phyloP scores from a whole-genome alignment of 1,139 yeast genomes.

The Hemisphaericaspora xylofermentans region DNA sequence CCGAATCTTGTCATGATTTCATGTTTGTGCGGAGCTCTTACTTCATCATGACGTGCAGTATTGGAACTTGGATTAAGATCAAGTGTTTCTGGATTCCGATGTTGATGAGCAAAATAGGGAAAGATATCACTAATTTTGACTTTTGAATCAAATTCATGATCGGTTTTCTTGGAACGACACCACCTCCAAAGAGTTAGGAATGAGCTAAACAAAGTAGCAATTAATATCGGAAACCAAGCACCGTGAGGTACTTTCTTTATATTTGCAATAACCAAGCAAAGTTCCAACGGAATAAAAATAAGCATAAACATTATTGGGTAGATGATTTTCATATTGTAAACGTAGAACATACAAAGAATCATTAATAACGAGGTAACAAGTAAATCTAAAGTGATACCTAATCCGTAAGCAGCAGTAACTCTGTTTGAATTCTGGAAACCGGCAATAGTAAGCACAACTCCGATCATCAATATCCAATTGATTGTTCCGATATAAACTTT shows the following conservation, averaged over 20 bases:
- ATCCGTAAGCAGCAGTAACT: slow-evolving; percentile 61
- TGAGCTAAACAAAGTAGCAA: slow-evolving; percentile 31
- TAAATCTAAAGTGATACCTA: slow-evolving; percentile 57
- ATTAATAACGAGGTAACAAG: slow-evolving; percentile 50
- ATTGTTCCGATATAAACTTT: slow-evolving; percentile 52
- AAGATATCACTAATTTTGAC: slow-evolving; percentile 29
- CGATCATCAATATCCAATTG: slow-evolving; percentile 50
- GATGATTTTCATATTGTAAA: slow-evolving; percentile 36
- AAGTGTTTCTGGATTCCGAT: slow-evolving; percentile 15
- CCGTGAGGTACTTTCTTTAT: slow-evolving; percentile 53
- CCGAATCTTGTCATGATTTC: slow-evolving; percentile 26
- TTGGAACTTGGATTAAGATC: slow-evolving; percentile 19
- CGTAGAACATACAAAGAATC: slow-evolving; percentile 45
- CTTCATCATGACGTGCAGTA: background rate
- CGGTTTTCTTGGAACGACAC: slow-evolving; percentile 42
- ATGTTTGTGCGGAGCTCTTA: background rate
- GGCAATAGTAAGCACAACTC: slow-evolving; percentile 49
- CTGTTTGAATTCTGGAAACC: slow-evolving; percentile 50
- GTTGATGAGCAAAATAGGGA: slow-evolving; percentile 20
- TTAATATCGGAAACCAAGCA: slow-evolving; percentile 57
- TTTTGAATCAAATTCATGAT: slow-evolving; percentile 32
- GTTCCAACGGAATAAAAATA: slow-evolving; percentile 48
- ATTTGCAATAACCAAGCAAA: slow-evolving; percentile 45
- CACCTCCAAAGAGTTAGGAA: slow-evolving; percentile 49
- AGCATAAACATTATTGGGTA: slow-evolving; percentile 35